phyloP scores from a whole-genome alignment of 2,329 filamentous ascomycete species.

The Botrytis medusae region DNA sequence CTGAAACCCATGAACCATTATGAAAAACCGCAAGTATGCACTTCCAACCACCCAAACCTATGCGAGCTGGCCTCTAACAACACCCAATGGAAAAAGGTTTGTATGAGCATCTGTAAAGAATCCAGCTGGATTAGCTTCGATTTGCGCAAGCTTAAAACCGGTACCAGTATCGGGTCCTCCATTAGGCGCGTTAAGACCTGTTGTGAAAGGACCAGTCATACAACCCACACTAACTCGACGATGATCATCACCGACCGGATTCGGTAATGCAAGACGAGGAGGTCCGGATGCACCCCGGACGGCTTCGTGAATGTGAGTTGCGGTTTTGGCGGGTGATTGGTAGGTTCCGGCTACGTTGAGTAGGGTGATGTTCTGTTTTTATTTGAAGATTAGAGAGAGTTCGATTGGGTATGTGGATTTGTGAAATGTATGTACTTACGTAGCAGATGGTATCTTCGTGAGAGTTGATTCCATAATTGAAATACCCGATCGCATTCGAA shows the following conservation, averaged over 20 bases:
- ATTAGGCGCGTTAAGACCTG: slow-evolving; percentile 43
- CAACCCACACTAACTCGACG: slow-evolving; percentile 37
- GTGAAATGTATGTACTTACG: slow-evolving; percentile 24
- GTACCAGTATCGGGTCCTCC: slow-evolving; percentile 48
- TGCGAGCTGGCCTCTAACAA: slow-evolving; percentile 48
- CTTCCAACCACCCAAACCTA: neutral
- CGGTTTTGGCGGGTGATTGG: slow-evolving; percentile 47
- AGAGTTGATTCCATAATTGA: slow-evolving; percentile 51
- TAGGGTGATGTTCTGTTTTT: slow-evolving; percentile 48
- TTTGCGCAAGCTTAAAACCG: slow-evolving; percentile 48
- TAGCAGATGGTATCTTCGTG: slow-evolving; percentile 39
- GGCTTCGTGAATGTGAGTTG: slow-evolving; percentile 52
- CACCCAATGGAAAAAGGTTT: slow-evolving; percentile 45
- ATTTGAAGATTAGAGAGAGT: neutral
- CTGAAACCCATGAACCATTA: neutral
- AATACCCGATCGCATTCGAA: slow-evolving; percentile 47
- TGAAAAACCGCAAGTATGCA: too few relatives aligned
- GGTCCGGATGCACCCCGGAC: slow-evolving; percentile 46
- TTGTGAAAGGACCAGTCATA: slow-evolving; percentile 45
- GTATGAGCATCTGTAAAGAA: slow-evolving; percentile 54
- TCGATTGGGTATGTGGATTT: neutral
- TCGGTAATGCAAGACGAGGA: slow-evolving; percentile 49
- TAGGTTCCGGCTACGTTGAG: slow-evolving; percentile 48
- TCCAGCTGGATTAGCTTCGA: slow-evolving; percentile 48
- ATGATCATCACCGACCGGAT: slow-evolving; percentile 43